Percentiles rank a stretch among this genome's conserved stretches.
Evolutionary conservation across 495 filamentous ascomycete species (phyloP).

Genomic region (Penicillium desertorum): DNA sequence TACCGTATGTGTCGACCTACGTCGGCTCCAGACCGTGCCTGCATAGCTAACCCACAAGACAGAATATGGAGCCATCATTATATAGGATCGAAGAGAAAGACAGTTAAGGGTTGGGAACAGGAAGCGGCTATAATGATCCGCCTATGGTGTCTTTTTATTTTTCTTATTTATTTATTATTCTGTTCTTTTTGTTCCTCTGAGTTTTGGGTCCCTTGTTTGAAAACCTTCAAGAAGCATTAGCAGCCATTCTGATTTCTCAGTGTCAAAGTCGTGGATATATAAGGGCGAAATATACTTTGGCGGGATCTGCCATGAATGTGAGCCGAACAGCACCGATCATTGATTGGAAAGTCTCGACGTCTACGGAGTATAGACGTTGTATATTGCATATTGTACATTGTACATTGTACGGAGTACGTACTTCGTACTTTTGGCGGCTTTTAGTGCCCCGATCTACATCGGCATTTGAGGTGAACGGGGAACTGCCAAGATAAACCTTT

Average conservation of each 20-base stretch:
- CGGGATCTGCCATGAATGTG: background rate
- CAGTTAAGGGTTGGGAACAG: background rate
- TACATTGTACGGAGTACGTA: background rate
- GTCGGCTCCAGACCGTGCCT: conserved; percentile 17
- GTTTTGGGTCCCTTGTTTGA: background rate
- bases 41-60: conserved; percentile 1
- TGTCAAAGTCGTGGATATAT: background rate
- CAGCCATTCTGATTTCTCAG: background rate
- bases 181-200: background rate
- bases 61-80: background rate
- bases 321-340: conserved; percentile 8
- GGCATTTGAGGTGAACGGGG: background rate
- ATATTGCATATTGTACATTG: background rate
- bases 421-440: background rate
- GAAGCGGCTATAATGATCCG: background rate
- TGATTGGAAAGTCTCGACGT: background rate
- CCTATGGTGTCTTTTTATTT: background rate
- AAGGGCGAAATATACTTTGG: background rate
- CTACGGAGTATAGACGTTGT: background rate
- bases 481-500: background rate
- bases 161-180: background rate
- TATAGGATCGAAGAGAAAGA: background rate
- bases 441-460: background rate
- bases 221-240: background rate
- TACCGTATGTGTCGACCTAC: conserved; percentile 10